Evolutionary conservation across 225 moss, liverwort and hornwort species (phyloP).

Genomic region (Ulota crispa): DNA sequence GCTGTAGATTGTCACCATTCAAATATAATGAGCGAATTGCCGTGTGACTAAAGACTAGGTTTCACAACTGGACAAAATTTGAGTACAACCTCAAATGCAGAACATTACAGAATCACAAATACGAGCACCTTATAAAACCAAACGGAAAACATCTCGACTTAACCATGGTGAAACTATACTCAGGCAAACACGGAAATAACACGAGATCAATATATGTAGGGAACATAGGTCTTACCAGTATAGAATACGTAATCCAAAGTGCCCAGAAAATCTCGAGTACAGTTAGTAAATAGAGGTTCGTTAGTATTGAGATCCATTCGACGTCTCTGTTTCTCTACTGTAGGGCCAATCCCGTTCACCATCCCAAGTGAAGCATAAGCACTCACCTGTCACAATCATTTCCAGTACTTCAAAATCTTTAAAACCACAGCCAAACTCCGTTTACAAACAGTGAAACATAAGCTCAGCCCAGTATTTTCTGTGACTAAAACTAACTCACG

Average conservation of each 20-base stretch:
- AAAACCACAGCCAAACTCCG: background rate
- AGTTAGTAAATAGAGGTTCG: constrained; percentile 86
- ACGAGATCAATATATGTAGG: background rate
- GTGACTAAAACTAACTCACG: background rate
- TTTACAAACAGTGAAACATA: background rate
- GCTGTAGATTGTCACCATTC: constrained; percentile 31
- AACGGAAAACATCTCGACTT: background rate
- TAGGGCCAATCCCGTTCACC: constrained; percentile 58
- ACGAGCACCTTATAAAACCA: background rate
- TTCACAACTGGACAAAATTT: background rate
- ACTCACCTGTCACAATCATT: constrained; percentile 59
- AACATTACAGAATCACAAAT: background rate
- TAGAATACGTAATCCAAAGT: constrained; percentile 93
- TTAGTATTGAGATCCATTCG: constrained; percentile 66
- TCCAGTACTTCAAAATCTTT: background rate
- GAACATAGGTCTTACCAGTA: constrained; percentile 49
- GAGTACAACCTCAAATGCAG: background rate
- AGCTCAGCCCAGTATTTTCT: background rate
- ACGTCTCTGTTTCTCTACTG: constrained; percentile 66
- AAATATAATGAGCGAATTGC: background rate
- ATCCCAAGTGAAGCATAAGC: constrained; percentile 80
- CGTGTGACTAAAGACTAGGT: background rate
- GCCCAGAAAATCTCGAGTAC: constrained; percentile 85
- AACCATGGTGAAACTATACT: background rate
- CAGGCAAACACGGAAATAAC: background rate